Evolutionary conservation across 2,329 filamentous ascomycete genomes (phyloP), one percentile per base, ranked within the genome.

Genomic region (Sphaceloma murrayae): DNA sequence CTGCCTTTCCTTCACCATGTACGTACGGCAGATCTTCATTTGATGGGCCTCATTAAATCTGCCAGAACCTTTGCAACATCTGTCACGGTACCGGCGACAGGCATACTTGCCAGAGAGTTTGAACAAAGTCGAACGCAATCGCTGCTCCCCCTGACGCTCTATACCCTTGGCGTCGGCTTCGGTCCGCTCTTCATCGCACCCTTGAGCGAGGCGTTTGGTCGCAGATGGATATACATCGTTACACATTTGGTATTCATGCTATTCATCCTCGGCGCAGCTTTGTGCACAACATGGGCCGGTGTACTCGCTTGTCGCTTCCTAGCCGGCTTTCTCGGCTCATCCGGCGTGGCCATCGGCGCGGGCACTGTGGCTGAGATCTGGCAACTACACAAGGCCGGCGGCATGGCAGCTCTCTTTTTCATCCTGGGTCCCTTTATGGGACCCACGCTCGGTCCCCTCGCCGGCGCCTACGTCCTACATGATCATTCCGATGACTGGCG

Each of bases 401-500:
- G 58, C 3, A 52, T 47, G 27, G 57, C 58, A 2, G 54, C 60
- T 7, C 49, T 50, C 2, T 46, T 60, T 17, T 62, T 60, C 45
- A 50, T 47, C 5, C 40, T 61, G 0, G 54, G 53, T 4, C 58
- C 58, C 3, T 45, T 58, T 1, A 38, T 55, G 1, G 56, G 56
- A 2, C 55, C 56, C 8, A 53, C 54, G 1, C 32, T 56, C 2
- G 51, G 54, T n/a, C 48, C 48, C 1, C 42, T 52, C 2, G 45
- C 45, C 13, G 51, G 65, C 13, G 42, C 42, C 13, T 44, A 44
- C 11, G 30, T 44, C 5, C 27, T 34, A 2, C 10, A 22, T 7
- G 7, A 24, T 11, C 42, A 34, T 17, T 8, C 33, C 29, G 27
- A 44, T 17, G 19, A 44, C 19, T 86, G 82, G 82, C 71, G 80